Conservation (phyloP, 805 yeast genomes). For the Candida maltosa region DNA sequence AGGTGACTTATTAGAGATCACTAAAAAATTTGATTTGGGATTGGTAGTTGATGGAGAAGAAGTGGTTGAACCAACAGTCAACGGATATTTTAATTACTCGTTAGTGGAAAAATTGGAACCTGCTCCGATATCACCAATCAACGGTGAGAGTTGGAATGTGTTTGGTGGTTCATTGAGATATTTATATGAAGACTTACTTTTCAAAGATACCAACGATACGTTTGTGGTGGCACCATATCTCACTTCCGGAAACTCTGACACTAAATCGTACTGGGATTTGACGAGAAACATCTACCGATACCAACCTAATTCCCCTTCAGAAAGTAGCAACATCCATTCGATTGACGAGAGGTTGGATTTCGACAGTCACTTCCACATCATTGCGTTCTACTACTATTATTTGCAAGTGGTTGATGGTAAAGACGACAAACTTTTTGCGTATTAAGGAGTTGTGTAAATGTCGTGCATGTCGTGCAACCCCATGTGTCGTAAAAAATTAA, state of each 20-base stretch:
- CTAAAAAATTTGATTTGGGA: conserved; percentile 37
- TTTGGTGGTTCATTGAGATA: conserved; percentile 37
- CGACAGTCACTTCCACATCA: conserved; percentile 30
- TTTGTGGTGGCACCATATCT: conserved; percentile 32
- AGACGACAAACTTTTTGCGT: conserved; percentile 10
- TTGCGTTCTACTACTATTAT: conserved; percentile 39
- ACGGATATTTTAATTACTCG: conserved; percentile 31
- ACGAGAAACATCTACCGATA: conserved; percentile 36
- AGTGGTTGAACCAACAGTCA: conserved; percentile 17
- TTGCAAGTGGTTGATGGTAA: conserved; percentile 23
- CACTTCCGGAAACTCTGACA: conserved; percentile 40
- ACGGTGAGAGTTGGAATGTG: conserved; percentile 28
- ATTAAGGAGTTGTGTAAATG: too few species aligned
- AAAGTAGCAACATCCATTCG: conserved; percentile 27
- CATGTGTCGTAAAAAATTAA: too few species aligned
- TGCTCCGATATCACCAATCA: conserved; percentile 35
- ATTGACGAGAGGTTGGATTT: conserved; percentile 28
- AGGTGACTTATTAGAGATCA: conserved; percentile 26
- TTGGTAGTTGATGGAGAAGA: conserved; percentile 23
- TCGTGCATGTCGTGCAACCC: too few species aligned
- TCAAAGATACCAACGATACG: conserved; percentile 17
- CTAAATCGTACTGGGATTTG: conserved; percentile 39
- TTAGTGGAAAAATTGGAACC: conserved; percentile 28
- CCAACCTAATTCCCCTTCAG: conserved; percentile 20
- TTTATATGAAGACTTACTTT: conserved; percentile 33